Base-by-base conservation (phyloP, 805 yeast species). In the Wickerhamiella spandovensis region DNA sequence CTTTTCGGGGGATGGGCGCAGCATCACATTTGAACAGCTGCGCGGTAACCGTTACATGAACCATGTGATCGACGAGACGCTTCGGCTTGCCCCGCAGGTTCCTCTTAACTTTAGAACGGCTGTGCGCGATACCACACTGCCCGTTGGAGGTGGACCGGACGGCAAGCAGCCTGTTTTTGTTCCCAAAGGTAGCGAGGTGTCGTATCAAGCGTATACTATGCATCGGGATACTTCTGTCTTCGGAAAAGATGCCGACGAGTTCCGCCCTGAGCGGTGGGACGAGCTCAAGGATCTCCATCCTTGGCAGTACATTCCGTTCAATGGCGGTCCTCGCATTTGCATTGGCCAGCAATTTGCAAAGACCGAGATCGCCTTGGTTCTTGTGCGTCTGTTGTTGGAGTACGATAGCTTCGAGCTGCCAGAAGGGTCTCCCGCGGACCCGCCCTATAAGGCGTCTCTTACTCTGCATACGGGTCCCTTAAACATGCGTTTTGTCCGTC, bases 241-340 rank as follows among this genome's bases (percentile, higher is more conserved):
- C 65, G 79, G 79, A 42, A 59, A 64, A 44, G 76, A 74, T 49
- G 71, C 75, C 21, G 53, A 58, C 15, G 68, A 54, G 48, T 75
- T 72, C 59, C 61, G 63, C 18, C 79, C 79, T 2, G 76, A 72
- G 55, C 66, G 79, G 48, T 75, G 79, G 79, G 59, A 56, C 28
- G 67, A 67, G 51, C 51, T 52, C 38, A 32, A 35, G 21, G 63
- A 48, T 53, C 23, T 21, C 23, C 62, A 67, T 47, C 69, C 72
- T 8, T 74, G 78, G 77, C 72, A 71, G 25, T 74, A 71, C 59
- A 61, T 74, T 35, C 78, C 78, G 22, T 74, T 74, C 63, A 73
- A 74, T 56, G 79, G 79, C 43, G 79, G 79, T 7, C 78, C 79
- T n/a, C 63, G 79, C 54, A 73, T 75, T 51, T 75, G 79, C 58